phyloP scores from a whole-genome alignment of 495 filamentous ascomycete genomes.

The Tirmania nivea region DNA sequence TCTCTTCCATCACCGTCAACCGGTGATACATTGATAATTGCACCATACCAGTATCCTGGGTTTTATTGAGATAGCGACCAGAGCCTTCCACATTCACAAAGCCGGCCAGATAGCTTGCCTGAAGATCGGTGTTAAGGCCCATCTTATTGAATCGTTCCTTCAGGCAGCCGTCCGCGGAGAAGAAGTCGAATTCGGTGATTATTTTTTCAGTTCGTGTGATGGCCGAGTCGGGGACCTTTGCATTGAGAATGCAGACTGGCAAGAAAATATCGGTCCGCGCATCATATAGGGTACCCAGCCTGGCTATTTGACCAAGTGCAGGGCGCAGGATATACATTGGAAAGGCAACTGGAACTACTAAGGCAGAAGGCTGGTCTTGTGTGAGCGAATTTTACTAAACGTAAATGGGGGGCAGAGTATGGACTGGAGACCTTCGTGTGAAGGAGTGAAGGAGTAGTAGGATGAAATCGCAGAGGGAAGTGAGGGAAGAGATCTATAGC shows the following conservation, averaged over 20 bases:
- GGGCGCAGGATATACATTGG: constrained; percentile 5
- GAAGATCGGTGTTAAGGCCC: constrained; percentile 5
- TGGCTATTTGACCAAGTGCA: constrained; percentile 10
- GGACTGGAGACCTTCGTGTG: too few relatives aligned
- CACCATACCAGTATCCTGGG: not conserved
- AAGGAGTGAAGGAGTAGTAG: too few relatives aligned
- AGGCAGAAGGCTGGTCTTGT: too few relatives aligned
- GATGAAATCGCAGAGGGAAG: too few relatives aligned
- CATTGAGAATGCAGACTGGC: constrained; percentile 2
- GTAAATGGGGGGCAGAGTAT: too few relatives aligned
- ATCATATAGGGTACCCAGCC: constrained; percentile 13
- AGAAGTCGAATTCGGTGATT: not conserved
- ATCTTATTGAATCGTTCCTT: constrained; percentile 9
- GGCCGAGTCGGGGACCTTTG: constrained; percentile 1
- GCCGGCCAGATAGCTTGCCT: constrained; percentile 9
- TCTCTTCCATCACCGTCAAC: constrained; percentile 7
- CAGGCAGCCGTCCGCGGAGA: constrained; percentile 3
- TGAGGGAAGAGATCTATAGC: too few relatives aligned
- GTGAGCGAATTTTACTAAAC: too few relatives aligned
- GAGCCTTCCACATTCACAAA: constrained; percentile 5
- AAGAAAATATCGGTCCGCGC: constrained; percentile 10
- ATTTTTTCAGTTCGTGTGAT: not conserved
- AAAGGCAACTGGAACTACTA: too few relatives aligned
- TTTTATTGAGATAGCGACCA: constrained; percentile 8
- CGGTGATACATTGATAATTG: constrained; percentile 7